Evolutionary conservation across 148 eudicot genomes (phyloP).

Genomic region (Spergularia marina): DNA sequence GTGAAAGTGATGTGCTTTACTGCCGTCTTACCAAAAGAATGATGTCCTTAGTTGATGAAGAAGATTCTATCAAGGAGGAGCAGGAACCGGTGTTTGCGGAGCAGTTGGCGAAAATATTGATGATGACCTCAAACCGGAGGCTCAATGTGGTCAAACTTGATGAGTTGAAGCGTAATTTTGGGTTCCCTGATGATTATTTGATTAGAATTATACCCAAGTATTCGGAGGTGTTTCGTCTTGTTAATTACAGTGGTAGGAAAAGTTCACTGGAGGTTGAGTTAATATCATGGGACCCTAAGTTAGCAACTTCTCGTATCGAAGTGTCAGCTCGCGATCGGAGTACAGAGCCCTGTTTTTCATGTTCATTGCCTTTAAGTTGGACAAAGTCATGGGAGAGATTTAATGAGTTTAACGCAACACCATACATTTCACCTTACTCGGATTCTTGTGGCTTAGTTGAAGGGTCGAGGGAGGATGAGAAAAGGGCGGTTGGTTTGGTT

Average conservation of each 20-base stretch:
- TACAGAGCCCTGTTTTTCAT: conserved; percentile 57
- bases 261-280: conserved; percentile 89
- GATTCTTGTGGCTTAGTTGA: conserved; percentile 44
- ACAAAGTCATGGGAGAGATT: conserved; percentile 82
- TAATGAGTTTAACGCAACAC: conserved; percentile 70
- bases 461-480: conserved; percentile 70
- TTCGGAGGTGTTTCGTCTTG: conserved; percentile 70
- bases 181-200: conserved; percentile 90
- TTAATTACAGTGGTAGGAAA: conserved; percentile 73
- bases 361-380: conserved; percentile 77
- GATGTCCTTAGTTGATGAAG: conserved; percentile 77
- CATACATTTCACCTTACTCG: conserved; percentile 77
- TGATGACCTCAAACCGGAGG: conserved; percentile 73
- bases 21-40: conserved; percentile 73
- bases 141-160: conserved; percentile 67
- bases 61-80: conserved; percentile 56
- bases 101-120: conserved; percentile 73
- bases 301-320: conserved; percentile 72
- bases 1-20: conserved; percentile 44
- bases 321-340: conserved; percentile 35
- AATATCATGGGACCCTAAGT: conserved; percentile 59
- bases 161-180: conserved; percentile 75
- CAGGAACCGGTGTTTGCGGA: conserved; percentile 61
- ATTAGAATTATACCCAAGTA: conserved; percentile 72
- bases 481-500: conserved; percentile 67